phyloP scores from a whole-genome alignment of 2,329 filamentous ascomycete genomes.

The Leptographium wingfieldii region DNA sequence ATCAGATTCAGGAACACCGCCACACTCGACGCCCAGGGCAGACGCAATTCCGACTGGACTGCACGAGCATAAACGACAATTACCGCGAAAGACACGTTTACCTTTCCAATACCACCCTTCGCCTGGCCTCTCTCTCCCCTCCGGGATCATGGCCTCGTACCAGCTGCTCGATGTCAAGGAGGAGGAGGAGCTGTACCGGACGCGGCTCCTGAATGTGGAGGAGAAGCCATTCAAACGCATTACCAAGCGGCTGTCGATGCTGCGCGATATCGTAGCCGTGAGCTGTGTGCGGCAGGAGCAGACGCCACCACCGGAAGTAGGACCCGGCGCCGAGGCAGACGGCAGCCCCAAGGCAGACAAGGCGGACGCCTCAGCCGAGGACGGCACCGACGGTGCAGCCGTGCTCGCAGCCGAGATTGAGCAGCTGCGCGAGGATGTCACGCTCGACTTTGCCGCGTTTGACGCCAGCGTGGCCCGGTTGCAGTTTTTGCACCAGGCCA shows the following conservation, averaged over 20 bases:
- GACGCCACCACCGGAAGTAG: slow-evolving; percentile 52
- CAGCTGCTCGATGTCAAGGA: slow-evolving; percentile 60
- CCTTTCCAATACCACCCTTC: too few species aligned
- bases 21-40: too few species aligned
- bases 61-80: too few species aligned
- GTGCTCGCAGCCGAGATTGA: slow-evolving; percentile 30
- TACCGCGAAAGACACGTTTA: too few species aligned
- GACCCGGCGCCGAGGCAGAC: slow-evolving; percentile 5
- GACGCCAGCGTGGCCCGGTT: slow-evolving; percentile 78
- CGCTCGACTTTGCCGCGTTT: slow-evolving; percentile 79
- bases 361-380: slow-evolving; percentile 21
- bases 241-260: slow-evolving; percentile 63
- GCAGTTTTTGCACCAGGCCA: slow-evolving; percentile 75
- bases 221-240: slow-evolving; percentile 86
- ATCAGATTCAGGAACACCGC: too few species aligned
- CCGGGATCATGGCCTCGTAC: slow-evolving; percentile 27
- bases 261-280: slow-evolving; percentile 48
- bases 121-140: too few species aligned
- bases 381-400: slow-evolving; percentile 23
- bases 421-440: slow-evolving; percentile 71
- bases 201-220: slow-evolving; percentile 77
- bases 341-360: slow-evolving; percentile 10
- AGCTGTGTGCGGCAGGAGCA: slow-evolving; percentile 38
- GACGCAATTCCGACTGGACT: too few species aligned
- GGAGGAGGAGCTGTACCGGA: slow-evolving; percentile 76